Evolutionary conservation across 768 basidiomycete genomes (phyloP).

Genomic region (Boletus bicolor): DNA sequence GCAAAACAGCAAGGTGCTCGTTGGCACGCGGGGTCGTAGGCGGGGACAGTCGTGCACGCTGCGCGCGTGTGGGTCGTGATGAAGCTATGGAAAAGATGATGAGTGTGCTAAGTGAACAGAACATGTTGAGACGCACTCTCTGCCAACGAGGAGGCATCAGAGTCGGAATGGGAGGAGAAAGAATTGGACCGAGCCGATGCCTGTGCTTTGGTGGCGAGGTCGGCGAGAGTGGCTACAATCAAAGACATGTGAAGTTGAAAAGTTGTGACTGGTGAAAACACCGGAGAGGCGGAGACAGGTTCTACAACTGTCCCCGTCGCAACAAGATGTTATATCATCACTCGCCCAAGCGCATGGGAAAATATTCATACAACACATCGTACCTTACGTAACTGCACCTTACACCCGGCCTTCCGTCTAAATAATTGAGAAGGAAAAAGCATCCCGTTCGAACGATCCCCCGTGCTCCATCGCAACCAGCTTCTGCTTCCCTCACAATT

Average conservation of each 20-base stretch:
- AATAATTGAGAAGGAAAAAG: not conserved
- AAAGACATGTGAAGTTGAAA: constrained; percentile 29
- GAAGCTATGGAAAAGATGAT: constrained; percentile 11
- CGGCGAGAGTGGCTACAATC: constrained; percentile 23
- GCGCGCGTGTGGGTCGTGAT: constrained; percentile 20
- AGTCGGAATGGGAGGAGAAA: constrained; percentile 7
- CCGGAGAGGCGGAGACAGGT: not conserved
- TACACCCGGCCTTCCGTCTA: constrained; percentile 11
- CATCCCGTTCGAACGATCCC: not conserved
- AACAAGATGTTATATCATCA: constrained; percentile 30
- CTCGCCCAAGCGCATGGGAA: constrained; percentile 26
- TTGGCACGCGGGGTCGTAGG: constrained; percentile 38
- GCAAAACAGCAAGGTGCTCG: constrained; percentile 76
- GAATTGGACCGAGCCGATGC: constrained; percentile 7
- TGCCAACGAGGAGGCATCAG: constrained; percentile 4
- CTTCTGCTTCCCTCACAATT: constrained; percentile 11
- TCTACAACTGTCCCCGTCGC: constrained; percentile 20
- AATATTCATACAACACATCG: constrained; percentile 5
- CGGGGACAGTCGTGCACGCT: constrained; percentile 15
- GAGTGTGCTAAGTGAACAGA: not conserved
- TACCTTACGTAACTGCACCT: constrained; percentile 17
- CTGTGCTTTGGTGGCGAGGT: constrained; percentile 29
- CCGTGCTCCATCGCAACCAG: not conserved
- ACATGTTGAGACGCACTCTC: constrained; percentile 12
- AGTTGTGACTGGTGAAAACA: constrained; percentile 9